Percentiles rank a stretch among this genome's conserved stretches.
phyloP scores from a whole-genome alignment of 2,329 filamentous ascomycete genomes.

The Colletotrichum cordylinicola region DNA sequence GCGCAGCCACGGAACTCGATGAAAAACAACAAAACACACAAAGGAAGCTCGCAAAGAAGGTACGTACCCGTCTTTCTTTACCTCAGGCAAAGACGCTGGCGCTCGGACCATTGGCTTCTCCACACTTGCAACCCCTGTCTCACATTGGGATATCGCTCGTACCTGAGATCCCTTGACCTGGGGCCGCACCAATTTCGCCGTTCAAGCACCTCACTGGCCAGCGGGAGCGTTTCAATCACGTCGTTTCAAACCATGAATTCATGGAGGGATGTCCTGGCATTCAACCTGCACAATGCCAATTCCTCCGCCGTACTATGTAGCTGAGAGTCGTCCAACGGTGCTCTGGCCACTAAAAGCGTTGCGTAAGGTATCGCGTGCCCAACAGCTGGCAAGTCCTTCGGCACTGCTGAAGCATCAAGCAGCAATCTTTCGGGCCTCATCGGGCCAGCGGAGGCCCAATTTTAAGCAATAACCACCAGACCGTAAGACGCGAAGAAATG shows the following conservation, averaged over 20 bases:
- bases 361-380: background rate
- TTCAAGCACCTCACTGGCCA: constrained; percentile 15
- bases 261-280: background rate
- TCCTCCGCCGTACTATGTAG: background rate
- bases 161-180: constrained; percentile 3
- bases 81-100: background rate
- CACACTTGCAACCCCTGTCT: constrained; percentile 13
- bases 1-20: background rate
- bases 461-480: background rate
- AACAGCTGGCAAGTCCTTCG: background rate
- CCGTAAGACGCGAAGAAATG: background rate
- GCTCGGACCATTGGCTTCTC: constrained; percentile 3
- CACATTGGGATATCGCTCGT: constrained; percentile 1
- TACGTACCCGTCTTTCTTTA: background rate
- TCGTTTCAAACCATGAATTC: constrained; percentile 17
- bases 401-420: background rate
- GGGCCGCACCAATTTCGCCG: constrained; percentile 5
- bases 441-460: background rate
- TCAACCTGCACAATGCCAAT: background rate
- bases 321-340: background rate
- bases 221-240: constrained; percentile 16
- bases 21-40: background rate
- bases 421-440: background rate
- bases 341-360: background rate
- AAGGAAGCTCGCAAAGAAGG: background rate